A percentile compares a stretch with the other conserved stretches of the same genome.
Evolutionary conservation across 169 alveolate species (phyloP).

Genomic region (Plasmodium adleri): DNA sequence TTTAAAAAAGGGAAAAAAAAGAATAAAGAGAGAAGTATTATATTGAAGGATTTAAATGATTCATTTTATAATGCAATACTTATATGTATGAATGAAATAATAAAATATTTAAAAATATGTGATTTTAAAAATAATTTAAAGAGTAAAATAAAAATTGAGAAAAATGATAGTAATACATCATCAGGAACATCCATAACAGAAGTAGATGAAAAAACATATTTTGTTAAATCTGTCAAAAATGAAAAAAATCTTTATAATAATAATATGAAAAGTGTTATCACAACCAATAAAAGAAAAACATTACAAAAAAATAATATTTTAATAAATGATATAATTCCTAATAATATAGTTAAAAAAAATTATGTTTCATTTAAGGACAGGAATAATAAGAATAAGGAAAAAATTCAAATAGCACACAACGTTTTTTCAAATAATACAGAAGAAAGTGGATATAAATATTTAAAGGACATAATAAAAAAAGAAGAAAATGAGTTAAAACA

Average conservation of each 20-base stretch:
- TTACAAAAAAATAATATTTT: background rate
- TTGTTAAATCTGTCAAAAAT: constrained; percentile 59
- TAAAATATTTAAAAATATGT: constrained; percentile 22
- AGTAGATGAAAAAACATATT: constrained; percentile 33
- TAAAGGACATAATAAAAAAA: constrained; percentile 50
- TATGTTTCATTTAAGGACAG: constrained; percentile 3
- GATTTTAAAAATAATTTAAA: constrained; percentile 1
- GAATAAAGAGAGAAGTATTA: constrained; percentile 14
- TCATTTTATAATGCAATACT: constrained; percentile 64
- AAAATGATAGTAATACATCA: background rate
- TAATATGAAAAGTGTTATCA: constrained; percentile 52
- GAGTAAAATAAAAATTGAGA: constrained; percentile 16
- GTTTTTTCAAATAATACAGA: constrained; percentile 47
- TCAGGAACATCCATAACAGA: background rate
- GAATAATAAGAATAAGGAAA: background rate
- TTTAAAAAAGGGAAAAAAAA: constrained; percentile 19
- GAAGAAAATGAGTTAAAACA: constrained; percentile 56
- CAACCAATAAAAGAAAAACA: constrained; percentile 32
- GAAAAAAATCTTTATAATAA: constrained; percentile 41
- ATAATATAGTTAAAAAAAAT: background rate
- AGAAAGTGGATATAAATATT: constrained; percentile 46
- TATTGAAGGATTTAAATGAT: constrained; percentile 52
- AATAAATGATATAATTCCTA: background rate
- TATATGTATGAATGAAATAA: constrained; percentile 68
- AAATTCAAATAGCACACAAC: background rate